Evolutionary conservation across 805 yeast species (phyloP).

Genomic region (Yamadazyma philogaea): DNA sequence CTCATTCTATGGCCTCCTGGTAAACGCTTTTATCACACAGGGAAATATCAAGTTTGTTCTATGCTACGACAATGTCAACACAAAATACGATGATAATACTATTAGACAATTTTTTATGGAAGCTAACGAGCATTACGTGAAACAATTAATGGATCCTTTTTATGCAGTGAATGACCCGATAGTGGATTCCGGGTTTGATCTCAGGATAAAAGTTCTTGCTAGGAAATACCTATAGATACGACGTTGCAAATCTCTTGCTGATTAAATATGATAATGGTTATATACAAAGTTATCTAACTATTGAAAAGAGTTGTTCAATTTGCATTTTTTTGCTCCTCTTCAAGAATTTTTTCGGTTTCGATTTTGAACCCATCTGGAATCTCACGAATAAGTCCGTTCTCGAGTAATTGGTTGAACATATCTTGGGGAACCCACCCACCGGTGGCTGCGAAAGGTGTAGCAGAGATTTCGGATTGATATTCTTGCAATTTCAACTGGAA

Average conservation of each 20-base stretch:
- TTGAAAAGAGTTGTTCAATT: neutral
- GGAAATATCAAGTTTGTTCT: constrained; percentile 82
- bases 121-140: constrained; percentile 82
- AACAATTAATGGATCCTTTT: constrained; percentile 82
- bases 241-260: neutral
- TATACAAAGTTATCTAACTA: neutral
- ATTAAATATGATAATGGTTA: constrained; percentile 1
- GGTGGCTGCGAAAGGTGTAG: constrained; percentile 83
- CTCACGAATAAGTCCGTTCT: constrained; percentile 61
- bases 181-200: constrained; percentile 69
- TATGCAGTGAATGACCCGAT: constrained; percentile 75
- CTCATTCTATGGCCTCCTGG: constrained; percentile 73
- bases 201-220: constrained; percentile 66
- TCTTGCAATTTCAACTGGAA: constrained; percentile 58
- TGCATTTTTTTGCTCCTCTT: constrained; percentile 1
- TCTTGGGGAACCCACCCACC: constrained; percentile 97
- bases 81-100: constrained; percentile 55
- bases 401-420: constrained; percentile 69
- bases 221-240: constrained; percentile 60
- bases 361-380: constrained; percentile 47
- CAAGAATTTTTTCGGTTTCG: constrained; percentile 29
- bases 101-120: constrained; percentile 83
- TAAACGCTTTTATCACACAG: constrained; percentile 85
- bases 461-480: constrained; percentile 65
- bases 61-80: constrained; percentile 36